Evolutionary conservation across 352 stramenopile species (phyloP).

Genomic region (Phytophthora crassamura): DNA sequence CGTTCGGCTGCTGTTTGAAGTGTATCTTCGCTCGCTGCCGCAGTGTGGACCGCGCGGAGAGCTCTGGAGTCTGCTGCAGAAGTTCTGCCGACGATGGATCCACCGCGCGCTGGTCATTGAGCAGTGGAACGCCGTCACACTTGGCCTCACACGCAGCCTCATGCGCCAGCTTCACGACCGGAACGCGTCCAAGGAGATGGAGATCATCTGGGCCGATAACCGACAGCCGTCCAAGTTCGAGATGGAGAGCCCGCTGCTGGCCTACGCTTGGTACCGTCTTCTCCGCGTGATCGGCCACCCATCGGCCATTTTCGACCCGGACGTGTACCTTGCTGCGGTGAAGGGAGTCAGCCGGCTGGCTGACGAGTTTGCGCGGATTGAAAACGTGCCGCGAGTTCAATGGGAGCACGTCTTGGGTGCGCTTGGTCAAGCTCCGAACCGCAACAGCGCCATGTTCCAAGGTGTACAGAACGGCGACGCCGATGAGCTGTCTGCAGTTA

Average conservation of each 20-base stretch:
- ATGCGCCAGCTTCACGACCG: constrained; percentile 74
- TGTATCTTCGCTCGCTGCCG: constrained; percentile 77
- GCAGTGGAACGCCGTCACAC: constrained; percentile 83
- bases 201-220: constrained; percentile 80
- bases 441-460: constrained; percentile 54
- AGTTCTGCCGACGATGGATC: constrained; percentile 89
- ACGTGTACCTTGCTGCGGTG: constrained; percentile 86
- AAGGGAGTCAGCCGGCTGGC: constrained; percentile 84
- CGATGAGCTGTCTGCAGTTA: constrained; percentile 23
- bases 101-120: constrained; percentile 88
- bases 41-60: constrained; percentile 77
- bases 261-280: constrained; percentile 87
- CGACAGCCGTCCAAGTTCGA: constrained; percentile 74
- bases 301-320: constrained; percentile 78
- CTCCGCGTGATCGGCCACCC: constrained; percentile 86
- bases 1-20: constrained; percentile 79
- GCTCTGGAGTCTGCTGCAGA: constrained; percentile 82
- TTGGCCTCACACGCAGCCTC: constrained; percentile 77
- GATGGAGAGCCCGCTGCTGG: constrained; percentile 73
- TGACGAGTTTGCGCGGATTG: constrained; percentile 75
- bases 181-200: constrained; percentile 62
- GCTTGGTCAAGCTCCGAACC: constrained; percentile 56
- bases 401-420: constrained; percentile 78
- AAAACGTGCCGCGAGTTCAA: constrained; percentile 73
- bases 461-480: constrained; percentile 48